Base-by-base conservation (phyloP, 1,139 yeast genomes). In the Pichia sp. region DNA sequence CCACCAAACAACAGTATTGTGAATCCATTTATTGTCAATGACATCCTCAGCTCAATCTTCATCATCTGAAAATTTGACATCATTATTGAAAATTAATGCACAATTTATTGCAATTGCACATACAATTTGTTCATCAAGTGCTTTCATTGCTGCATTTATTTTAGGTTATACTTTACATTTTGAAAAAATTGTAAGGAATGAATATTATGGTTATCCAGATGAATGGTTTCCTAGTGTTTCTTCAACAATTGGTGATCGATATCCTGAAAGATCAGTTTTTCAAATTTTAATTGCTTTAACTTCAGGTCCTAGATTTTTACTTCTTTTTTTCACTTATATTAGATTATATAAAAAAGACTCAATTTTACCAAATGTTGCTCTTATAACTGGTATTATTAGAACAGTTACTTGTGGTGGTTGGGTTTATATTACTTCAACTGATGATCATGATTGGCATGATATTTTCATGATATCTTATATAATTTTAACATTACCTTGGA, bases 181-280 rank as follows among this genome's bases (percentile, higher is more conserved):
- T 65, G 71, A 84, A 53, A 90, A 92, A 65, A 92, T 92, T 61
- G 96, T 92, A 10, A 74, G 82, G 59, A 92, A 92, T 65, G 84
- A 92, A 42, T 79, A 80, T 54, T 90, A 73, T 62, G 95, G 96
- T 0, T 92, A 87, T 63, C 98, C 98, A 1, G 94, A 89, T 52
- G 98, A 92, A 67, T 92, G 98, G 98, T 90, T 92, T 62, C 98
- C 98, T 1, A 84, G 95, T 59, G 98, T 92, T 2, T 85, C 95
- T 34, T 97, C 98, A 1, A 79, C 98, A 1, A 92, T 92, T 63
- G 98, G 98, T 45, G 98, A 92, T 64, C 68, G 97, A 56, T 92
- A 89, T 63, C 98, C 98, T 0, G 98, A 92, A 67, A 74, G 98
- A 58, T 86, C 96, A 2, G 71, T 92, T 33, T 92, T 92, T 66